Base-by-base conservation (phyloP, 108 stramenopile genomes). In the Poteriospumella lacustris region DNA sequence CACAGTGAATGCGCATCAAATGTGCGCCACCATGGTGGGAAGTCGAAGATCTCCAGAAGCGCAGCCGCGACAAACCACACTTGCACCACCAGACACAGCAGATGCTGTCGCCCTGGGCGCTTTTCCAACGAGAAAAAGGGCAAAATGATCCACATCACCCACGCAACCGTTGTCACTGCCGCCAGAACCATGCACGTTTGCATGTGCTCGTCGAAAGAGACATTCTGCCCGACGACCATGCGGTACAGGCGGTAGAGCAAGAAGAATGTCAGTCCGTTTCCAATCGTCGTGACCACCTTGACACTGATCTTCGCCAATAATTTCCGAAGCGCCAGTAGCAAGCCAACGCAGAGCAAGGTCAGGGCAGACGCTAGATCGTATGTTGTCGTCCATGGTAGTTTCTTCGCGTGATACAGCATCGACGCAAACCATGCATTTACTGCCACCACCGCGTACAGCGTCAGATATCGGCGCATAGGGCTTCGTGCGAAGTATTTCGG, bases 1-100 rank as follows among this genome's bases (percentile, higher is more conserved):
- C 64, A 67, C 12, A 67, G 40, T 40, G 64, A 12, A 41, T 67
- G 64, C 36, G 64, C 64, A 41, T 67, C 64, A 33, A 67, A 33
- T 12, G 15, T 15, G 12, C 31, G 9, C 64, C 36, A 40, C 15
- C 9, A 12, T 15, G 64, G 64, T 33, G 64, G 64, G 40, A 67
- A 67, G 40, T 67, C 64, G 19, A 67, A 67, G 31, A 67, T 15
- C 40, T 67, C 64, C 39, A 67, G 31, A 12, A 67, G 15, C 19
- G 64, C 36, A 15, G 64, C 64, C 12, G 40, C 9, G 36, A 38
- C 19, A 67, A 67, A 67, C 64, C 64, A 67, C 36, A 67, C 19
- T 33, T 67, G 64, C 19, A 67, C 36, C 31, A 67, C 9, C 15
- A 40, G 9, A 15, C 12, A 41, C 40, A 9, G 19, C n/a, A n/a